These are phyloP conservation scores for Monilinia vaccinii-corymbosi DNA, from an alignment of 2,329 filamentous ascomycete species.

Conservation along the genomic window DNA sequence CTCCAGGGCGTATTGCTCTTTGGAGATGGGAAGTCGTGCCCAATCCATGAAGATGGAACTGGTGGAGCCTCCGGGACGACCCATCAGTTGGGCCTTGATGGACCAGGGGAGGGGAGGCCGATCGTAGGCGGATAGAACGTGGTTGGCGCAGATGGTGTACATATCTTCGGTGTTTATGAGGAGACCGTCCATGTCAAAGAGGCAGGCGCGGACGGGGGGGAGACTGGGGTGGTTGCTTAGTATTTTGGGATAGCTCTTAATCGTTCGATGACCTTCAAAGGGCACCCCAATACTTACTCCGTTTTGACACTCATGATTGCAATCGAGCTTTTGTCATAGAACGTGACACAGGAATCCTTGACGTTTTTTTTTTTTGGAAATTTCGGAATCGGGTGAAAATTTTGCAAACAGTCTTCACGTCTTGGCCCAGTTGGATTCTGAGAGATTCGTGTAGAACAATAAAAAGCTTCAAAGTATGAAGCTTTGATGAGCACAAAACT, in stretches of 20 bases:
- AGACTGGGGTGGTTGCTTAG: slow-evolving; percentile 41
- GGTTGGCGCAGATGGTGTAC: slow-evolving; percentile 78
- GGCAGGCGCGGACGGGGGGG: slow-evolving; percentile 75
- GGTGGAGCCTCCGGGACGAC: slow-evolving; percentile 32
- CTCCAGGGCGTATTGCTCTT: slow-evolving; percentile 54
- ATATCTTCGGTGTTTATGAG: slow-evolving; percentile 93
- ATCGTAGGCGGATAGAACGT: slow-evolving; percentile 66
- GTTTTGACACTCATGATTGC: not conserved
- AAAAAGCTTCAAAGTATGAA: not conserved
- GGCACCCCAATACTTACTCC: not conserved
- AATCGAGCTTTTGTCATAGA: not conserved
- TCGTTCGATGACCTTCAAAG: too few species aligned
- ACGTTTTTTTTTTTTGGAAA: not conserved
- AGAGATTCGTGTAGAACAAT: not conserved
- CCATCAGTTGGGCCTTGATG: slow-evolving; percentile 73
- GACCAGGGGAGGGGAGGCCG: slow-evolving; percentile 77
- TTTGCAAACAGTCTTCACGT: not conserved
- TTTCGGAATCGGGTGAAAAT: not conserved
- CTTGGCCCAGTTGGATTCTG: not conserved
- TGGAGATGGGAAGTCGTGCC: slow-evolving; percentile 73
- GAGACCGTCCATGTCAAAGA: slow-evolving; percentile 98
- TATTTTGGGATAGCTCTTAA: too few species aligned
- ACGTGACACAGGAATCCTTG: not conserved
- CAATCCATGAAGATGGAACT: slow-evolving; percentile 63
- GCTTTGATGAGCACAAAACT: not conserved